Evolutionary conservation across 768 basidiomycete genomes (phyloP).

Genomic region (Lactarius trivialis): DNA sequence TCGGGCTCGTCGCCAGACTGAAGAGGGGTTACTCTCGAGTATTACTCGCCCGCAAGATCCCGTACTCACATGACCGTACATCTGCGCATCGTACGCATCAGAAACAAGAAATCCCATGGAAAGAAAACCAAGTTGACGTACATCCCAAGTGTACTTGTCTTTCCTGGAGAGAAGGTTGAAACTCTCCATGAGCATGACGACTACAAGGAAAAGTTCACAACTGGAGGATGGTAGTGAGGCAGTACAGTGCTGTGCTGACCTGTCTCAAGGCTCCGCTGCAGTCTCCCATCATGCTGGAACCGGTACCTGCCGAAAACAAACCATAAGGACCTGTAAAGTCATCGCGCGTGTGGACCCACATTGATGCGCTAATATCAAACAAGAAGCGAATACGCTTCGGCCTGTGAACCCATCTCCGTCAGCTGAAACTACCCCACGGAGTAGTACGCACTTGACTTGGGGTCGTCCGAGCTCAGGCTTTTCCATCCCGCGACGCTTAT

Average conservation of each 20-base stretch:
- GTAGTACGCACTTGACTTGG: constrained; percentile 49
- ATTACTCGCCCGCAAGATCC: not conserved
- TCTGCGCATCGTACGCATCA: constrained; percentile 34
- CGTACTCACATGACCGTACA: constrained; percentile 54
- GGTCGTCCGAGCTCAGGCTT: constrained; percentile 62
- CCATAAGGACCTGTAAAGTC: not conserved
- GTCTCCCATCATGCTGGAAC: constrained; percentile 64
- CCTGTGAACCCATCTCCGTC: constrained; percentile 29
- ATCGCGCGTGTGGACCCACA: constrained; percentile 34
- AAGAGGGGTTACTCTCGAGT: not conserved
- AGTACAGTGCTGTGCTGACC: constrained; percentile 32
- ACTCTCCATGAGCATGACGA: constrained; percentile 71
- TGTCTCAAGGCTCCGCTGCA: constrained; percentile 58
- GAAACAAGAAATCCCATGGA: not conserved
- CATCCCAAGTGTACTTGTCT: constrained; percentile 75
- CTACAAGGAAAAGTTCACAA: constrained; percentile 28
- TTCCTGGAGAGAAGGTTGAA: constrained; percentile 56
- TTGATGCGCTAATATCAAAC: constrained; percentile 65
- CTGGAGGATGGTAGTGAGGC: not conserved
- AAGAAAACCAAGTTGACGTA: constrained; percentile 31
- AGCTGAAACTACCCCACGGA: not conserved
- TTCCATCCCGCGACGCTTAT: constrained; percentile 64
- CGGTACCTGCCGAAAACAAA: constrained; percentile 46
- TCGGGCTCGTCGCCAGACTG: constrained; percentile 61
- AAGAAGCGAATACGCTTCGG: constrained; percentile 64